phyloP scores from a whole-genome alignment of 1,139 yeast species.

The Arxiozyma slooffiae region DNA sequence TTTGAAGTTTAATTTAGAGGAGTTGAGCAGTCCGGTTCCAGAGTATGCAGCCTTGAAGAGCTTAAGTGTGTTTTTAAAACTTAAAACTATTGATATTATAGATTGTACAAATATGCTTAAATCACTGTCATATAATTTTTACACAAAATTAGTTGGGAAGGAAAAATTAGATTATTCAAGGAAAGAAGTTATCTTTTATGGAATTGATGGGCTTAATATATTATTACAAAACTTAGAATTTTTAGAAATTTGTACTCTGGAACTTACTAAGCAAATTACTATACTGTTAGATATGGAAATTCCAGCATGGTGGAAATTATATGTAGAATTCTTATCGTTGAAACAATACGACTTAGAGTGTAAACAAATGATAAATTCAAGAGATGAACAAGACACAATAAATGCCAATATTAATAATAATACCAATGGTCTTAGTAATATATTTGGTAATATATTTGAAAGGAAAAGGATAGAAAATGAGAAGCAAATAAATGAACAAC shows the following conservation, averaged over 20 bases:
- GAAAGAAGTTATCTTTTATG: neutral
- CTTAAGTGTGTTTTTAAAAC: slow-evolving; percentile 35
- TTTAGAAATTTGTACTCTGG: slow-evolving; percentile 26
- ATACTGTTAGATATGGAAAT: slow-evolving; percentile 35
- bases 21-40: slow-evolving; percentile 34
- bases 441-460: slow-evolving; percentile 32
- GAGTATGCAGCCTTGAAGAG: slow-evolving; percentile 37
- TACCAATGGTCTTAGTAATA: slow-evolving; percentile 1
- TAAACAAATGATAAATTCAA: neutral
- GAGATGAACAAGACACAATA: neutral
- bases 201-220: neutral
- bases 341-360: slow-evolving; percentile 19
- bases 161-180: neutral
- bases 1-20: slow-evolving; percentile 43
- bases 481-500: slow-evolving; percentile 28
- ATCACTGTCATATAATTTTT: neutral
- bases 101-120: slow-evolving; percentile 12
- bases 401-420: neutral
- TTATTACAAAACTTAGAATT: slow-evolving; percentile 13
- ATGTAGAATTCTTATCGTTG: slow-evolving; percentile 30
- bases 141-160: slow-evolving; percentile 1
- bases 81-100: slow-evolving; percentile 38
- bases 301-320: slow-evolving; percentile 44
- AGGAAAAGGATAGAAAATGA: slow-evolving; percentile 34
- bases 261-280: slow-evolving; percentile 36